These are phyloP conservation scores for Apiotrichum mycotoxinovorans DNA, from an alignment of 1,284 basidiomycete species.

Conservation along the genomic window DNA sequence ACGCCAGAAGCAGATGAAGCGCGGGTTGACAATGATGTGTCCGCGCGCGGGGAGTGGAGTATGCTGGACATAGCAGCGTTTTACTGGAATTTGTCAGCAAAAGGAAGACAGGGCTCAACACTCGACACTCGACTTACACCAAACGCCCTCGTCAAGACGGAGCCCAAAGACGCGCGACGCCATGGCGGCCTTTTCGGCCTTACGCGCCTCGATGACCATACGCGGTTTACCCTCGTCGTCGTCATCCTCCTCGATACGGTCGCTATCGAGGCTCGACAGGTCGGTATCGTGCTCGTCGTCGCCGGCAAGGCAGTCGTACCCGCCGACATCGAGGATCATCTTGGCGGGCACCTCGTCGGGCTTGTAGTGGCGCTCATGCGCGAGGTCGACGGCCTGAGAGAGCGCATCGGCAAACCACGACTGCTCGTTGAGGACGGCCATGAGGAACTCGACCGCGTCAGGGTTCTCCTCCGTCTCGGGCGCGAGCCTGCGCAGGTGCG, in stretches of 20 bases:
- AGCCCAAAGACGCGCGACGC: slow-evolving; percentile 46
- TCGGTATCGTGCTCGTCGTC: slow-evolving; percentile 34
- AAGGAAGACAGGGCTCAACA: too few relatives aligned
- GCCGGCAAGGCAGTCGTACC: slow-evolving; percentile 35
- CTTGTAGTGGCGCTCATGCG: slow-evolving; percentile 28
- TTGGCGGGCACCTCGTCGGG: slow-evolving; percentile 21
- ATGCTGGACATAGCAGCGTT: slow-evolving; percentile 44
- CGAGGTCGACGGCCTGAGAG: slow-evolving; percentile 23
- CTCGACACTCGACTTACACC: slow-evolving; percentile 18
- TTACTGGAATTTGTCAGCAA: slow-evolving; percentile 20
- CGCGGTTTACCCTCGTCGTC: slow-evolving; percentile 17
- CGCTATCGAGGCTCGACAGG: not conserved
- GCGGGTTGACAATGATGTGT: slow-evolving; percentile 45
- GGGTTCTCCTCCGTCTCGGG: not conserved
- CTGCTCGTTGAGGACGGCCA: slow-evolving; percentile 46
- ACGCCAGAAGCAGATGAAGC: slow-evolving; percentile 50
- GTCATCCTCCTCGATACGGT: slow-evolving; percentile 1
- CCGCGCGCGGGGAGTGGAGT: slow-evolving; percentile 42
- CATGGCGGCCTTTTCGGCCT: slow-evolving; percentile 36
- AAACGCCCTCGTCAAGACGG: slow-evolving; percentile 45
- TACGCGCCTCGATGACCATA: slow-evolving; percentile 22
- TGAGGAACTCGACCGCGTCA: slow-evolving; percentile 33
- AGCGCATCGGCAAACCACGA: slow-evolving; percentile 36
- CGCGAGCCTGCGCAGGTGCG: not conserved
- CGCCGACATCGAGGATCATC: slow-evolving; percentile 38